Conservation (phyloP, 441 rosid species). For the Euphorbia celastroides region DNA sequence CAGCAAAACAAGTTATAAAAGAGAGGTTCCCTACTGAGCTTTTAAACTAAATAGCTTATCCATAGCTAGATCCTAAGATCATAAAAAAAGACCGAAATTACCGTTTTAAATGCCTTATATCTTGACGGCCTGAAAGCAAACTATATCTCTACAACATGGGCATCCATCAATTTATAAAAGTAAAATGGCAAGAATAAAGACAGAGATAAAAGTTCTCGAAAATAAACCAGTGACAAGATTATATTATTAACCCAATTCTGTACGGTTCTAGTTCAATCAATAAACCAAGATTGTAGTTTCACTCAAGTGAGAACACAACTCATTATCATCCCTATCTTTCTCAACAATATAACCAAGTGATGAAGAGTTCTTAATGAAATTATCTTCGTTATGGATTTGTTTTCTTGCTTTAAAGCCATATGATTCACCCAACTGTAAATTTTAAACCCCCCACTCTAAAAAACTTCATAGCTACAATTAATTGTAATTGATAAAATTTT, state of each 20-base stretch:
- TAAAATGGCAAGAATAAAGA: not conserved
- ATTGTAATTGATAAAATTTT: not conserved
- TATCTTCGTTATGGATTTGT: not conserved
- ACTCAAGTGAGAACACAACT: not conserved
- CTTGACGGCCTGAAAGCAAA: not conserved
- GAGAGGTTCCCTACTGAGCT: not conserved
- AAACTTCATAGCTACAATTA: not conserved
- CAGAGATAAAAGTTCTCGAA: not conserved
- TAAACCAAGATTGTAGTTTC: not conserved
- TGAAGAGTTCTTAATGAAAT: not conserved
- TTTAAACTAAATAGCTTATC: not conserved
- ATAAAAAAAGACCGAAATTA: not conserved
- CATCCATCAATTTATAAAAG: not conserved
- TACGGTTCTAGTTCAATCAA: not conserved
- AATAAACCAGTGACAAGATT: not conserved
- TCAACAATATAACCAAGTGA: not conserved
- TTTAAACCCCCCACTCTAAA: not conserved
- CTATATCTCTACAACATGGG: not conserved
- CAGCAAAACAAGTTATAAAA: not conserved
- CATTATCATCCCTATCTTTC: not conserved
- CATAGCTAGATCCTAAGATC: not conserved
- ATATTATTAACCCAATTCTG: not conserved
- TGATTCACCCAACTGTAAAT: not conserved
- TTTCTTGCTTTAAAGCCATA: not conserved
- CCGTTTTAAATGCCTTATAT: not conserved